Conservation (phyloP, 1,284 basidiomycete species). For the Ustilago sp. region DNA sequence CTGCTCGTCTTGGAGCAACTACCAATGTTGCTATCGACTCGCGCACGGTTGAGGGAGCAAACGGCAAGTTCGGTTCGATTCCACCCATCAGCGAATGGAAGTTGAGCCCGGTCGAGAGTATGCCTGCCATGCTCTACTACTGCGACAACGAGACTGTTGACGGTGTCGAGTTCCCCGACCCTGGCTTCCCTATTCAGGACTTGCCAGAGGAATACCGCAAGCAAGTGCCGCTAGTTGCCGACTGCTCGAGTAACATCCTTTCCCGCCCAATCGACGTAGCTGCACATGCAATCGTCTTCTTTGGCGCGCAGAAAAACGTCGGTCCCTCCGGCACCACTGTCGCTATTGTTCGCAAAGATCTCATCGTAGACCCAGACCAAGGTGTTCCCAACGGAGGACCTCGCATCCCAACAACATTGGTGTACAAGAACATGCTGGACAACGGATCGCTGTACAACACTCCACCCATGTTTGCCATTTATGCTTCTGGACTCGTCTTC, state of each 20-base stretch:
- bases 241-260: slow-evolving; percentile 97
- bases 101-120: slow-evolving; percentile 75
- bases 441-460: slow-evolving; percentile 91
- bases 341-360: slow-evolving; percentile 90
- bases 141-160: slow-evolving; percentile 99
- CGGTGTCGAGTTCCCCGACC: slow-evolving; percentile 86
- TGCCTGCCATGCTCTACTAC: slow-evolving; percentile 93
- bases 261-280: slow-evolving; percentile 89
- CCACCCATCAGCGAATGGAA: slow-evolving; percentile 80
- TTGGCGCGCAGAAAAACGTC: slow-evolving; percentile 99
- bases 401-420: slow-evolving; percentile 79
- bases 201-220: slow-evolving; percentile 74
- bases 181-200: slow-evolving; percentile 86
- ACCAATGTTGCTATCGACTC: slow-evolving; percentile 61
- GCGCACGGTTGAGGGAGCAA: slow-evolving; percentile 46
- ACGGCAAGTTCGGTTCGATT: slow-evolving; percentile 78
- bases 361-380: slow-evolving; percentile 71
- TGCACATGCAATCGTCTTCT: slow-evolving; percentile 83
- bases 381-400: slow-evolving; percentile 72
- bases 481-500: slow-evolving; percentile 89
- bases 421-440: slow-evolving; percentile 87
- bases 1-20: slow-evolving; percentile 55
- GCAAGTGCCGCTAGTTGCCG: slow-evolving; percentile 85
- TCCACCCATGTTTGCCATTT: slow-evolving; percentile 91
- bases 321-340: slow-evolving; percentile 94